Evolutionary conservation across 352 stramenopile species (phyloP), one percentile per base, ranked within the genome.

Genomic region (Globisporangium ultimum): DNA sequence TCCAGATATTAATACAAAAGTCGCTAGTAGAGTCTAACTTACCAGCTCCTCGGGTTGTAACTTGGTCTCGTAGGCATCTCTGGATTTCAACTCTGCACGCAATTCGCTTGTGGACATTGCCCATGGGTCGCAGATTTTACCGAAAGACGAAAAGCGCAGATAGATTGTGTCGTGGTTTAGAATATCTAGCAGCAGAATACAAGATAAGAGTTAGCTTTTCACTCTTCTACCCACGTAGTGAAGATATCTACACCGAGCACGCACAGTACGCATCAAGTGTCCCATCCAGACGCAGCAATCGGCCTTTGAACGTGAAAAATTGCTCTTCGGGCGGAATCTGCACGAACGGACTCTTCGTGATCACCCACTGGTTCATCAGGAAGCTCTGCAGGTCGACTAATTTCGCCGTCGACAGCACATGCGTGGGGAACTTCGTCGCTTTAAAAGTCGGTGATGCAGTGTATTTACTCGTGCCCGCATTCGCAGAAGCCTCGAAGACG

Each of bases 91-190:
- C 43, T 89, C 80, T 10, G 71, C 48, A 1, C 80, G 76, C 10
- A 92, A 61, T 34, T 92, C 82, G 53, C 80, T 92, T 14, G 80
- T 89, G 17, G 80, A 89, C 80, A 92, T 88, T 7, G 80, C 82
- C 72, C 78, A 92, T 11, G 82, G 78, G 43, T 88, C 80, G 24
- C 67, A 79, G 36, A 92, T 76, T 49, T 78, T 82, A 7, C 82
- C 82, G 32, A 90, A 53, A 4, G 74, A 88, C 21, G 72, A 58
- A 38, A 92, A 89, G 4, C 82, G 72, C 20, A 92, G 52, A 52
- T 88, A 90, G 38, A 92, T 81, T 3, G 78, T 88, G 60, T 92
- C 82, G 34, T 89, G 76, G 55, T 85, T 60, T 18, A 74, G 48
- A 17, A 92, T 80, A 49, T 89, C 82, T 92, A 36, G 28, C 28